Conservation (phyloP, 2,329 filamentous ascomycete species). For the Sarocladium brachiariae region DNA sequence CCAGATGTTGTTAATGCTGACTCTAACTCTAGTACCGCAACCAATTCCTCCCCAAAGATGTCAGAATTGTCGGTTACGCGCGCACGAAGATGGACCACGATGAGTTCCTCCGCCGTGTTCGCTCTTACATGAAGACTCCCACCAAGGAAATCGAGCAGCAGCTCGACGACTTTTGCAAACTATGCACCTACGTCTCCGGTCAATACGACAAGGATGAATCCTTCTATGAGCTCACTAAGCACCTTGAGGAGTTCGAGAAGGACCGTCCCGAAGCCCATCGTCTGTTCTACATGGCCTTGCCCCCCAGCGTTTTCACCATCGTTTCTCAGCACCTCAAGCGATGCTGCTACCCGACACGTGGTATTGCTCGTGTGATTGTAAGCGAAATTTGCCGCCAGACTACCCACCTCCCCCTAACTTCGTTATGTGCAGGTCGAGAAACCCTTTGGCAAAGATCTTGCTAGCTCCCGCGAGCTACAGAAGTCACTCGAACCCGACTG, state of each 20-base stretch:
- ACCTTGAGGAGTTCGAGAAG: conserved; percentile 79
- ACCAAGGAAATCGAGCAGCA: conserved; percentile 97
- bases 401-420: too few species aligned
- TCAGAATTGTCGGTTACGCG: conserved; percentile 97
- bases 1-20: conserved; percentile 3
- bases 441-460: conserved; percentile 95
- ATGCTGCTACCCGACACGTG: conserved; percentile 89
- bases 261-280: conserved; percentile 78
- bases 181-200: conserved; percentile 92
- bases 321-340: conserved; percentile 96
- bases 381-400: conserved; percentile 25
- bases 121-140: conserved; percentile 97
- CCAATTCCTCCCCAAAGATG: conserved; percentile 95
- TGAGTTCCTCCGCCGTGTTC: conserved; percentile 89
- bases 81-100: conserved; percentile 98
- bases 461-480: conserved; percentile 88
- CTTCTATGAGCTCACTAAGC: conserved; percentile 77
- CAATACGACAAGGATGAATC: conserved; percentile 97
- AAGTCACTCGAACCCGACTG: conserved; percentile 94
- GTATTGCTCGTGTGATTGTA: conserved; percentile 91
- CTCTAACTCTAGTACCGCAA: conserved; percentile 71
- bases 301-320: conserved; percentile 94
- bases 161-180: conserved; percentile 77
- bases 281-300: conserved; percentile 98
- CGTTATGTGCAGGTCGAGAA: conserved; percentile 73